Conservation (phyloP, 2,329 filamentous ascomycete genomes). For the Monosporascus sp. region DNA sequence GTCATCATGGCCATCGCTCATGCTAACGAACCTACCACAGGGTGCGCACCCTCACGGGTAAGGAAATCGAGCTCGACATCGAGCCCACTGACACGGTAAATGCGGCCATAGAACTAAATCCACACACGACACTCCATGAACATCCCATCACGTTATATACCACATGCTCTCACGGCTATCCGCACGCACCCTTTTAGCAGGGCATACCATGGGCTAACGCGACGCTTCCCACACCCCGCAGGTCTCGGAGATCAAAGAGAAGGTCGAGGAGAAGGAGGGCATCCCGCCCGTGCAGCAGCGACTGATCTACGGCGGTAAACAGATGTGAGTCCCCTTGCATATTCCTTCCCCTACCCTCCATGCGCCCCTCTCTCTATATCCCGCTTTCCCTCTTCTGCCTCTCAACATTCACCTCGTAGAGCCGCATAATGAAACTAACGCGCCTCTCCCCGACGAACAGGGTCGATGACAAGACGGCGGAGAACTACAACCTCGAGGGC, state of each 20-base stretch:
- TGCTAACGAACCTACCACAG: constrained; percentile 38
- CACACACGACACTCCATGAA: neutral
- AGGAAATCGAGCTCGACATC: constrained; percentile 98
- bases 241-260: constrained; percentile 97
- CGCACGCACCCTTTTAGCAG: neutral
- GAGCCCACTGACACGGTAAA: constrained; percentile 86
- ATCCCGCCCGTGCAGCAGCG: constrained; percentile 96
- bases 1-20: neutral
- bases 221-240: constrained; percentile 29
- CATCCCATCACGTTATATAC: neutral
- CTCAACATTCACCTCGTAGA: neutral
- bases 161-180: neutral
- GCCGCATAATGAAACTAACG: neutral
- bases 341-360: neutral
- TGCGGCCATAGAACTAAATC: neutral
- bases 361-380: neutral
- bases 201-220: neutral
- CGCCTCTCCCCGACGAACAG: constrained; percentile 39
- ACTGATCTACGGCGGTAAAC: constrained; percentile 93
- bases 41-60: constrained; percentile 95
- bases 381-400: neutral
- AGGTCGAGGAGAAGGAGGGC: constrained; percentile 97
- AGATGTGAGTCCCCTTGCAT: constrained; percentile 62
- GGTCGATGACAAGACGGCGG: constrained; percentile 93
- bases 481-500: constrained; percentile 86